Evolutionary conservation across 2,329 filamentous ascomycete species (phyloP).

Genomic region (Cadophora malorum): DNA sequence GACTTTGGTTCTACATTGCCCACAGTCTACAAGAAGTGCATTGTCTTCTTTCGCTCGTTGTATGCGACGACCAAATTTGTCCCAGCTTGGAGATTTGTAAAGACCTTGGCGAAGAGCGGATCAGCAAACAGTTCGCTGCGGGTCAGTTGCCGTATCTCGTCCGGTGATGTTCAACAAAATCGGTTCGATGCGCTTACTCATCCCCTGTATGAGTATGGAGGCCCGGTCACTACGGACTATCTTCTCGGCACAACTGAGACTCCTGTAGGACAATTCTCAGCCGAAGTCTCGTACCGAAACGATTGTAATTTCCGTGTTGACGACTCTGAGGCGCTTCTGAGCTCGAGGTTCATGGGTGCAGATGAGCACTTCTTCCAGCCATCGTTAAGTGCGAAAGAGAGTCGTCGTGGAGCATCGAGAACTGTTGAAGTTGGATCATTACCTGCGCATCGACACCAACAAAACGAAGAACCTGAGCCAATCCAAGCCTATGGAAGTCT

Average conservation of each 20-base stretch:
- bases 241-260: slow-evolving; percentile 85
- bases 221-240: slow-evolving; percentile 74
- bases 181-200: slow-evolving; percentile 73
- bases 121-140: slow-evolving; percentile 67
- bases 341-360: slow-evolving; percentile 90
- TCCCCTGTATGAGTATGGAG: slow-evolving; percentile 69
- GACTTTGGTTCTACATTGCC: slow-evolving; percentile 73
- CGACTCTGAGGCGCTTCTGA: slow-evolving; percentile 87
- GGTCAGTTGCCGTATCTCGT: slow-evolving; percentile 80
- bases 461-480: slow-evolving; percentile 59
- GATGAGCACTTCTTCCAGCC: slow-evolving; percentile 89
- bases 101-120: slow-evolving; percentile 73
- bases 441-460: slow-evolving; percentile 62
- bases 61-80: slow-evolving; percentile 83
- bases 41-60: slow-evolving; percentile 90
- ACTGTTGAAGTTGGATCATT: slow-evolving; percentile 73
- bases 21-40: slow-evolving; percentile 95
- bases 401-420: slow-evolving; percentile 48
- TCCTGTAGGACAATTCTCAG: slow-evolving; percentile 82
- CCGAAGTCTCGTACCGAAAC: slow-evolving; percentile 82
- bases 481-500: slow-evolving; percentile 88
- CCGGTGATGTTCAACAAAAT: slow-evolving; percentile 57
- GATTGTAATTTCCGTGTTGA: slow-evolving; percentile 92
- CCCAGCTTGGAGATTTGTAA: slow-evolving; percentile 83
- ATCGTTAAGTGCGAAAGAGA: slow-evolving; percentile 60